These are phyloP conservation scores for Petrea volubilis DNA, from an alignment of 257 asterid genomes.

Conservation along the genomic window DNA sequence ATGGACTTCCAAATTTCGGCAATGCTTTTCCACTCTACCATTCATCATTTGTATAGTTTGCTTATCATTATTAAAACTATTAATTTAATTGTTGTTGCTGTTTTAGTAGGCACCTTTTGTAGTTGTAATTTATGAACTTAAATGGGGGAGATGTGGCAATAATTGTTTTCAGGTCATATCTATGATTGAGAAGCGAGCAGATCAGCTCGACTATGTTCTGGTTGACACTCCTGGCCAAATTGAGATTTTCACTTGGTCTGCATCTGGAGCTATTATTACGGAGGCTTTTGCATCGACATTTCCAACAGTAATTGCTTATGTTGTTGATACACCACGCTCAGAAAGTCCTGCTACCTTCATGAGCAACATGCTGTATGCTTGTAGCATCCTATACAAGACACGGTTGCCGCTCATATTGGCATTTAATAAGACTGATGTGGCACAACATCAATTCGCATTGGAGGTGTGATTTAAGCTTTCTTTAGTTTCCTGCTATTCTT, in stretches of 20 bases:
- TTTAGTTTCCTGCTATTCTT: background rate
- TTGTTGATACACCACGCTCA: slow-evolving; percentile 94
- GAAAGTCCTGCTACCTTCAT: slow-evolving; percentile 87
- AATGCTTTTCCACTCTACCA: background rate
- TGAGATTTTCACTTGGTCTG: slow-evolving; percentile 98
- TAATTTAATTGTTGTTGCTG: too few relatives aligned
- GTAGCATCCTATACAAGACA: slow-evolving; percentile 95
- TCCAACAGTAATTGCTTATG: slow-evolving; percentile 90
- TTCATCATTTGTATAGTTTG: background rate
- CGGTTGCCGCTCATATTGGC: slow-evolving; percentile 85
- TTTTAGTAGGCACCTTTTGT: too few relatives aligned
- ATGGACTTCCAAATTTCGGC: background rate
- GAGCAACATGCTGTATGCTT: slow-evolving; percentile 99
- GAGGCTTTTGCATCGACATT: slow-evolving; percentile 98
- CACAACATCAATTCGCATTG: slow-evolving; percentile 89
- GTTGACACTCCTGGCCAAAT: slow-evolving; percentile 99
- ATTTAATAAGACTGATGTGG: slow-evolving; percentile 94
- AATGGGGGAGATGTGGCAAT: too few relatives aligned
- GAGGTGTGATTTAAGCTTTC: too few relatives aligned
- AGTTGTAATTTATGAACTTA: too few relatives aligned
- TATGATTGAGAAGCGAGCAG: slow-evolving; percentile 83
- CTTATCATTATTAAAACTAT: background rate
- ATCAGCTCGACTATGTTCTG: slow-evolving; percentile 86
- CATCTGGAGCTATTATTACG: slow-evolving; percentile 94
- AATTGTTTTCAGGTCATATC: slow-evolving; percentile 57